A percentile compares a stretch with the other conserved stretches of the same genome.
Conservation (phyloP, 1,284 basidiomycete genomes). For the Acaromyces ingoldii region DNA sequence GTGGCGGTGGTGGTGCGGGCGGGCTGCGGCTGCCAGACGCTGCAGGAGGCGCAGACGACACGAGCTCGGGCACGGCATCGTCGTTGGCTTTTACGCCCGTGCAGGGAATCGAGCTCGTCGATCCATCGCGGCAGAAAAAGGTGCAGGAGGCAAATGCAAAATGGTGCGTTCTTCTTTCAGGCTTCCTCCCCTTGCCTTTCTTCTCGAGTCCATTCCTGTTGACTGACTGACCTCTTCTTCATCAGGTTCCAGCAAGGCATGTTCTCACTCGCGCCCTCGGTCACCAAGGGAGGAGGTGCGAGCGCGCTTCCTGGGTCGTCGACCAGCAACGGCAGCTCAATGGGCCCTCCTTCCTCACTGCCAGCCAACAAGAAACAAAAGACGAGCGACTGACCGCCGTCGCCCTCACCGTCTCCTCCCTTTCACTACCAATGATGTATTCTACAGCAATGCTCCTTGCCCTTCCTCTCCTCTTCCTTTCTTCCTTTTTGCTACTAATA, state of each 20-base stretch:
- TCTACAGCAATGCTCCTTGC: no score
- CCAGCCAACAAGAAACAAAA: conserved; percentile 4
- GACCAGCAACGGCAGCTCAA: background rate
- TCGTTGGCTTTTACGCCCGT: conserved; percentile 91
- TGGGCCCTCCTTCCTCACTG: background rate
- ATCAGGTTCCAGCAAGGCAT: conserved; percentile 41
- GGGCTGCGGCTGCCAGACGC: no score
- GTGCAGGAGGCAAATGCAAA: conserved; percentile 51
- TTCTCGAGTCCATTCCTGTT: background rate
- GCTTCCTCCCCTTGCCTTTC: background rate
- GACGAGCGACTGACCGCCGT: background rate
- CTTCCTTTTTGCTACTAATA: no score
- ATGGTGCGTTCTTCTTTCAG: conserved; percentile 43
- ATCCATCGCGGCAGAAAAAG: conserved; percentile 47
- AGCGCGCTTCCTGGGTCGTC: conserved; percentile 1
- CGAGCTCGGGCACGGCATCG: conserved; percentile 74
- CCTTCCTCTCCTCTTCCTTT: no score
- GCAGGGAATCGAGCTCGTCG: conserved; percentile 62
- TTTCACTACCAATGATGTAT: no score
- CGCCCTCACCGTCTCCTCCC: no score
- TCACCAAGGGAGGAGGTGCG: conserved; percentile 8
- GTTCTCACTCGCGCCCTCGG: conserved; percentile 47
- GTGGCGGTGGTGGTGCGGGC: conserved; percentile 47
- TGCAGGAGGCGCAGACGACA: no score
- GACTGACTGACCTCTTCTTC: background rate